phyloP scores from a whole-genome alignment of 2,329 filamentous ascomycete genomes.

The Alternaria solani region DNA sequence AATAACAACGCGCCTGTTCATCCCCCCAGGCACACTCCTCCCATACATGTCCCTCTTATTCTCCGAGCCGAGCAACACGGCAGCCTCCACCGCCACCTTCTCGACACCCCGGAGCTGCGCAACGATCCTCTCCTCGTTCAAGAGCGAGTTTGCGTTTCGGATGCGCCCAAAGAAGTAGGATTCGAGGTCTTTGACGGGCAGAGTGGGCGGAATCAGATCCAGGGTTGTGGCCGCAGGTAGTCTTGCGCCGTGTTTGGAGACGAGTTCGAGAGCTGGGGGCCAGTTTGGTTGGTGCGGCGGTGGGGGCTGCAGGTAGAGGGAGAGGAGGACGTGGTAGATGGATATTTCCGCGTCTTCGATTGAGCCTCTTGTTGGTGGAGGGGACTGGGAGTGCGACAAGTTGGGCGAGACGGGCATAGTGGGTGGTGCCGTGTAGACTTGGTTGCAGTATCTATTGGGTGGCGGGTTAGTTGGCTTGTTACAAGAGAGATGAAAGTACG shows the following conservation, averaged over 20 bases:
- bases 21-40: conserved; percentile 58
- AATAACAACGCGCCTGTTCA: conserved; percentile 77
- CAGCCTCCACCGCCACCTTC: conserved; percentile 77
- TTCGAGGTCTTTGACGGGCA: conserved; percentile 81
- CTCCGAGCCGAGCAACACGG: conserved; percentile 73
- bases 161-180: conserved; percentile 94
- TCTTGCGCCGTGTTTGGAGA: conserved; percentile 92
- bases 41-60: conserved; percentile 66
- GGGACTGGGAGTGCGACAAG: conserved; percentile 43
- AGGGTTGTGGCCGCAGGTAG: conserved; percentile 88
- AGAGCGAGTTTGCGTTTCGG: conserved; percentile 79
- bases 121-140: conserved; percentile 82
- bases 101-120: conserved; percentile 79
- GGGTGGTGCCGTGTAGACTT: conserved; percentile 68
- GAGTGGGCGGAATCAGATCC: conserved; percentile 79
- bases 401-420: conserved; percentile 20
- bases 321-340: conserved; percentile 91
- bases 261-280: conserved; percentile 80
- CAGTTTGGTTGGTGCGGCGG: conserved; percentile 75
- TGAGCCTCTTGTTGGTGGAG: conserved; percentile 37
- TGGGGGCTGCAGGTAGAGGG: conserved; percentile 85
- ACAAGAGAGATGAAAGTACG: neutral
- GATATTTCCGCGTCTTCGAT: conserved; percentile 69
- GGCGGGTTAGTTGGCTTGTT: neutral
- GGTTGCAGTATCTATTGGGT: conserved; percentile 74